Evolutionary conservation across 805 yeast genomes (phyloP), one percentile per base, ranked within the genome.

Genomic region (Priceomyces melissophilus): DNA sequence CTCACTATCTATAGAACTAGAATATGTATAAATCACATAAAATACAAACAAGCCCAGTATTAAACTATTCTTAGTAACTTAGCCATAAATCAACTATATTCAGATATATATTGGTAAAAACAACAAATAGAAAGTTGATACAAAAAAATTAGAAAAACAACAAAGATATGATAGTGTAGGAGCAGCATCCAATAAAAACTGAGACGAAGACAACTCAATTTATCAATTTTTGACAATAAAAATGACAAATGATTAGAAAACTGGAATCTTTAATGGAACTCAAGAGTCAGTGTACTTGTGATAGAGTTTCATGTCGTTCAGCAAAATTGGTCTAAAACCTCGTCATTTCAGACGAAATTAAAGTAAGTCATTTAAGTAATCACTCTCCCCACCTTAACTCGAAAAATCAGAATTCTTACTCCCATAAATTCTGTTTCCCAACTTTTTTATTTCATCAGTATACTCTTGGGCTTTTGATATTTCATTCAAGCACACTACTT

Each of bases 71-170:
- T 20, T 8, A 20, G 25, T 20, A 20, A 20, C 25, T 28, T 35
- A 26, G 30, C 30, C 30, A 35, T 35, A 28, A 35, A 35, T 35
- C 38, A 35, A 35, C 27, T 35, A 35, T 26, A 25, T 35, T 35
- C 38, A 25, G 38, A 14, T 25, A 35, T 35, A 35, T 35, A 35
- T 35, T 35, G 38, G 27, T 26, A 35, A 33, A 33, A 33, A 35
- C 38, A 35, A 35, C 38, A 35, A 35, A 25, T 35, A 35, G n/a
- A 35, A 35, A 25, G 25, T 23, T 16, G 12, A 23, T 9, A 25
- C 12, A 27, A 25, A 35, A 35, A 25, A 25, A 15, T 25, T 33
- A 27, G 27, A 26, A 16, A 12, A 7, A 33, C 25, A 20, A 20
- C 25, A 20, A 20, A 20, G 25, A 20, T 20, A 20, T 20, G 8